Conservation (phyloP, 139 green algal species). For the Coccomyxa sp. region DNA sequence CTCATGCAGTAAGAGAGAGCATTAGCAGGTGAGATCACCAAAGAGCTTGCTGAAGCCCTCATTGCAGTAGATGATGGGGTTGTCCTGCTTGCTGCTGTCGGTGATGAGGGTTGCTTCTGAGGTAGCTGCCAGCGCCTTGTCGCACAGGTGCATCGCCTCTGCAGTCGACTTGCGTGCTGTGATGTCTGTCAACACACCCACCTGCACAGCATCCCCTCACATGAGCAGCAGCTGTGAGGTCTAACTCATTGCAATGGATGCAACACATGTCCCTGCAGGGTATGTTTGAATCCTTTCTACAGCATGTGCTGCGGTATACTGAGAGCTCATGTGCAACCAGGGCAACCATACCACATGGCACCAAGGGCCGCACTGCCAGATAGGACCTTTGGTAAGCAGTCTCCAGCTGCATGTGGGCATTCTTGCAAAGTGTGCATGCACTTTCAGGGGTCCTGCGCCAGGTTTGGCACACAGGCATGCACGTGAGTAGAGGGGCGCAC, state of each 20-base stretch:
- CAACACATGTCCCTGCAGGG: background rate
- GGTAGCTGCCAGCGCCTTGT: conserved; percentile 25
- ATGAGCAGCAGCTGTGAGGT: too few species aligned
- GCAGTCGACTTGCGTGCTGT: background rate
- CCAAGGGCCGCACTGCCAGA: background rate
- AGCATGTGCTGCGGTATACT: background rate
- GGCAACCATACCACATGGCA: background rate
- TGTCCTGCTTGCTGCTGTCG: conserved; percentile 10
- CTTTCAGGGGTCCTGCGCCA: background rate
- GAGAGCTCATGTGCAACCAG: background rate
- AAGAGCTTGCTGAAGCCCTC: conserved; percentile 5
- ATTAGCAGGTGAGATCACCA: too few species aligned
- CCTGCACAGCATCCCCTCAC: background rate
- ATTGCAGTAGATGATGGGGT: conserved; percentile 16
- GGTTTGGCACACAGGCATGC: too few species aligned
- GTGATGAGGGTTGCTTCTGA: conserved; percentile 21
- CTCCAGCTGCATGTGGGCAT: background rate
- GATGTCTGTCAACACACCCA: background rate
- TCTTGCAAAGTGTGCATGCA: background rate
- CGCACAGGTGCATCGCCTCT: conserved; percentile 24
- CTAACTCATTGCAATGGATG: background rate
- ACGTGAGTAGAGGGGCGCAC: too few species aligned
- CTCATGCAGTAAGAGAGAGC: too few species aligned
- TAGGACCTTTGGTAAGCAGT: too few species aligned
- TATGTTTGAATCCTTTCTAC: background rate